A percentile compares a stretch with the other conserved stretches of the same genome.
phyloP scores from a whole-genome alignment of 441 rosid species.

The Gossypium gossypioides region DNA sequence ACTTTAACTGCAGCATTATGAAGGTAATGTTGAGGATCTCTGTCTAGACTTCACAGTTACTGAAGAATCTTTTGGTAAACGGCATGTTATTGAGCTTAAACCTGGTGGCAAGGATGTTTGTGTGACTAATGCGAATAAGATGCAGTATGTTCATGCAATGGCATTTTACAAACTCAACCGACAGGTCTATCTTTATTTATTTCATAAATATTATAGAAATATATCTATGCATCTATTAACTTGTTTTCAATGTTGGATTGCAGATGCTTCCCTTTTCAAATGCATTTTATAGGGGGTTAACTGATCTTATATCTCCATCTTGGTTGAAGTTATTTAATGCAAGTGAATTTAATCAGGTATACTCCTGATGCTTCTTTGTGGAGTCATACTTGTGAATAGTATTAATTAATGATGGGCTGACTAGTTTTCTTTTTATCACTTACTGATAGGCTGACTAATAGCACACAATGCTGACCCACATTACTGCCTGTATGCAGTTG shows the following conservation, averaged over 20 bases:
- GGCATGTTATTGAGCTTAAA: constrained; percentile 67
- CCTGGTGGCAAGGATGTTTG: constrained; percentile 77
- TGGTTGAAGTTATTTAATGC: constrained; percentile 94
- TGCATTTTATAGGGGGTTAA: constrained; percentile 87
- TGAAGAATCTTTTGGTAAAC: constrained; percentile 80
- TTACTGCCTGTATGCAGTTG: constrained; percentile 43
- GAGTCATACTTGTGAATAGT: background rate
- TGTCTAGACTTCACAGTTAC: constrained; percentile 85
- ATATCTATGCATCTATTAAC: constrained; percentile 9
- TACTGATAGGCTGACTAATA: background rate
- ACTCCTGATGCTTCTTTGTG: background rate
- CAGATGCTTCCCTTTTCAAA: constrained; percentile 92
- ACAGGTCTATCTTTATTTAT: constrained; percentile 45
- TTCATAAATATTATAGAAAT: constrained; percentile 12
- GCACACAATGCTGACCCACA: constrained; percentile 15
- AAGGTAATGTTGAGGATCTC: constrained; percentile 76
- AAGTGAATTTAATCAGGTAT: constrained; percentile 93
- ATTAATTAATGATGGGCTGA: background rate
- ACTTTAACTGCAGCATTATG: constrained; percentile 56
- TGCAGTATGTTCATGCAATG: constrained; percentile 98
- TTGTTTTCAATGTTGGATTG: constrained; percentile 25
- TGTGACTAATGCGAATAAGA: constrained; percentile 86
- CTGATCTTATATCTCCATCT: constrained; percentile 79
- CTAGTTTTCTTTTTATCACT: background rate
- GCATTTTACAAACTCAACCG: constrained; percentile 93